Evolutionary conservation across 1,284 basidiomycete genomes (phyloP), one percentile per base, ranked within the genome.

Genomic region (Exobasidium cylindrosporum): DNA sequence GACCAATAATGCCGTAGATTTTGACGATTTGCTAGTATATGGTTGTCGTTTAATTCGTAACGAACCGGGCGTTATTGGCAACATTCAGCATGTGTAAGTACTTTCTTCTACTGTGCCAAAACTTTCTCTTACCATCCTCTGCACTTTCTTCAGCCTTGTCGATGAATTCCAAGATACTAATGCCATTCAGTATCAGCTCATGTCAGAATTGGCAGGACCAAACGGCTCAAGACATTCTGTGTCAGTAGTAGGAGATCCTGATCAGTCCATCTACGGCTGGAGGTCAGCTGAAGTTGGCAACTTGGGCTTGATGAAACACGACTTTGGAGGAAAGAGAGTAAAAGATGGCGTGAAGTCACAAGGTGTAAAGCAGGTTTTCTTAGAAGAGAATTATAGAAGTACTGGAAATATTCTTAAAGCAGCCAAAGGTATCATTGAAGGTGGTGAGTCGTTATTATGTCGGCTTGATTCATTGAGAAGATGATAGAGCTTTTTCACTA

Each of bases 81-180:
- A 87, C 83, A 89, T 91, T 72, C 81, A 82, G 57, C 90, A 92
- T 76, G 67, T 58, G 53, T 55, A 40, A 28, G 53, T 55, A 14
- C 47, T 50, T 23, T 50, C 21, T 50, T 24, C 47, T 7, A 10
- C 35, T 7, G 17, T 7, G 17, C 35, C 17, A 23, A 50, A 7
- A 21, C 47, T 50, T 7, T 50, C 21, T 21, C 10, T 50, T 31
- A 10, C 47, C 47, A 7, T 21, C 23, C 21, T 21, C 21, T 23
- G 10, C 47, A 7, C 21, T 40, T 26, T 35, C 13, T 55, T n/a
- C 53, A 45, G 24, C 17, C 82, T 95, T 1, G 91, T 96, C 13
- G 92, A 96, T 79, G 92, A 96, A 82, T 93, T 89, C 66, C 88
- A 96, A 81, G 92, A 96, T 77, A 95, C 92, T 1, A 95, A 94